Conservation (phyloP, 2,329 filamentous ascomycete species). For the Fusarium sp. region DNA sequence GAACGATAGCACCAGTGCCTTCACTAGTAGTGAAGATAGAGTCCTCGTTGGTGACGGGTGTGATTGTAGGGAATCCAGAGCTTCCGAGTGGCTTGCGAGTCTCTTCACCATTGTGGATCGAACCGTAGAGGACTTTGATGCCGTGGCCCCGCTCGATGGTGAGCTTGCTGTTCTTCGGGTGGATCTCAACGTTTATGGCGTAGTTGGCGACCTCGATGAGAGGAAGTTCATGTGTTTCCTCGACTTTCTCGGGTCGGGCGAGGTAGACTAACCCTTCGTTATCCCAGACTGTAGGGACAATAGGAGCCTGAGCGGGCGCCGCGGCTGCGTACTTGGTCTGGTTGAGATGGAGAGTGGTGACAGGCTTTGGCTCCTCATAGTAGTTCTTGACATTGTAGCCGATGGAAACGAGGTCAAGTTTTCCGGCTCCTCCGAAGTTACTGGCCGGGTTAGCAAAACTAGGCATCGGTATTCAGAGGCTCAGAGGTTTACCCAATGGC, state of each 20-base stretch:
- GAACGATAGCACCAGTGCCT: not conserved
- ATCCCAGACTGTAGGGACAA: slow-evolving; percentile 1
- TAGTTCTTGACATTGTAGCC: slow-evolving; percentile 5
- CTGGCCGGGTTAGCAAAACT: not conserved
- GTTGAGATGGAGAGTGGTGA: slow-evolving; percentile 1
- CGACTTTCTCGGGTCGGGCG: not conserved
- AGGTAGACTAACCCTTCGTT: slow-evolving; percentile 7
- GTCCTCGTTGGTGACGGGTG: not conserved
- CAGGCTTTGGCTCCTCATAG: slow-evolving; percentile 3
- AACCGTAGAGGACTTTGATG: slow-evolving; percentile 2
- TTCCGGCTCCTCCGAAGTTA: not conserved
- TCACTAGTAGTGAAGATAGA: not conserved
- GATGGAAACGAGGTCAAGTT: not conserved
- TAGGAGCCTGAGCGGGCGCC: not conserved
- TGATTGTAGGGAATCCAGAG: not conserved
- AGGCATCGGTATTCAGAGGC: no score
- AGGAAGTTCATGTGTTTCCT: not conserved
- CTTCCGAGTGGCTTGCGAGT: not conserved
- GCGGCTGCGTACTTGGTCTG: not conserved
- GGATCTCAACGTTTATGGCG: not conserved
- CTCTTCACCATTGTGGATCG: not conserved
- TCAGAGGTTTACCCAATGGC: not conserved
- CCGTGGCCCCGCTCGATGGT: not conserved
- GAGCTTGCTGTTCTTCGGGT: not conserved
- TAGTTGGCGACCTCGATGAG: not conserved